phyloP scores from a whole-genome alignment of 305 asterid species.

The Fraxinus dipetala region DNA sequence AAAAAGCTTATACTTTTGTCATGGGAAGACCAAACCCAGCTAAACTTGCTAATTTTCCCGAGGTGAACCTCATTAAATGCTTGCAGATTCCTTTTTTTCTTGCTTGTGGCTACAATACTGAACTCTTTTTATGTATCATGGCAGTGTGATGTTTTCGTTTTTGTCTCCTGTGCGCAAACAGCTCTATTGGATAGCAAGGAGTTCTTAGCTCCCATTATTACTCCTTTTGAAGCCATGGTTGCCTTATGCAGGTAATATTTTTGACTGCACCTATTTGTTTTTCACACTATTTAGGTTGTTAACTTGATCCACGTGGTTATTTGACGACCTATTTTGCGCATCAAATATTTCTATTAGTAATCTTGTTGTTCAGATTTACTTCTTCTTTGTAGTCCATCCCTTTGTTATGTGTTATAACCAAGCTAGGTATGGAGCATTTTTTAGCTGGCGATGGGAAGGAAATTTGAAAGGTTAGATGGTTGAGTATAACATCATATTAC shows the following conservation, averaged over 20 bases:
- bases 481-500: background rate
- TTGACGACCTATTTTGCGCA: background rate
- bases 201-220: constrained; percentile 91
- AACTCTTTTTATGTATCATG: constrained; percentile 19
- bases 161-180: constrained; percentile 89
- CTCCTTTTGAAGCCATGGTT: constrained; percentile 92
- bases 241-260: constrained; percentile 66
- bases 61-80: constrained; percentile 44
- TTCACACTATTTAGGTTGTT: constrained; percentile 19
- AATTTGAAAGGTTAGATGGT: background rate
- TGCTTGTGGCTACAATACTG: constrained; percentile 20
- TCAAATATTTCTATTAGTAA: background rate
- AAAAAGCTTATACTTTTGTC: constrained; percentile 81
- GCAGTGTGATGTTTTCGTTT: constrained; percentile 88
- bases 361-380: background rate
- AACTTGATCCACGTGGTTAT: background rate
- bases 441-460: background rate
- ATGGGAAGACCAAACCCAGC: constrained; percentile 98
- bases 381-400: constrained; percentile 1
- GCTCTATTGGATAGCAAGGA: constrained; percentile 91
- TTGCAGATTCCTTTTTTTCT: constrained; percentile 15
- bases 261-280: constrained; percentile 1
- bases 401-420: constrained; percentile 11
- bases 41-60: constrained; percentile 93
- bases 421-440: constrained; percentile 16